phyloP scores from a whole-genome alignment of 257 asterid species.

The Salvia rosmarinus region DNA sequence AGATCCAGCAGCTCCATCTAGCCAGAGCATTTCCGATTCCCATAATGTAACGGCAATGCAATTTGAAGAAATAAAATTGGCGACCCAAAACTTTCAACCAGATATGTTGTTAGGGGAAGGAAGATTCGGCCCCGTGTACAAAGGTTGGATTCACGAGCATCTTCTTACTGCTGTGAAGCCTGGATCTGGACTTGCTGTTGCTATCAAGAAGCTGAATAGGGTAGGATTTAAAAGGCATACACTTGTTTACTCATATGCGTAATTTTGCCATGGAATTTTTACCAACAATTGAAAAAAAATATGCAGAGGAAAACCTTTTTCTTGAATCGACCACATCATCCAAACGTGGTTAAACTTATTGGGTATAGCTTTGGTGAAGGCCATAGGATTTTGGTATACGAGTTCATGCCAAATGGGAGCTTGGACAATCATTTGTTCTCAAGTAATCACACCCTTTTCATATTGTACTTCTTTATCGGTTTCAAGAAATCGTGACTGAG shows the following conservation, averaged over 20 bases:
- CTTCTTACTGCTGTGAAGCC: slow-evolving; percentile 2
- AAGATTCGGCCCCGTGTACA: slow-evolving; percentile 3
- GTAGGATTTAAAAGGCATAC: neutral
- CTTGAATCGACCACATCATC: too few species aligned
- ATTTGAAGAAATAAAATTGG: neutral
- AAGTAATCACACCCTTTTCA: too few species aligned
- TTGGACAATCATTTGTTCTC: too few species aligned
- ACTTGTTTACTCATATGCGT: neutral
- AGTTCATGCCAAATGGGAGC: too few species aligned
- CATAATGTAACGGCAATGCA: neutral
- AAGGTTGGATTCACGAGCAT: slow-evolving; percentile 15
- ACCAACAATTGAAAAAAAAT: neutral
- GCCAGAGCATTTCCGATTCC: neutral
- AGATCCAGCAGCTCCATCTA: too few species aligned
- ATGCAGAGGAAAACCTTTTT: slow-evolving; percentile 4
- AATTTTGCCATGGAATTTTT: neutral
- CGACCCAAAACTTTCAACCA: slow-evolving; percentile 13
- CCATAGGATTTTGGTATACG: too few species aligned
- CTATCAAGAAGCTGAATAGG: neutral
- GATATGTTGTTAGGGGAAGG: neutral
- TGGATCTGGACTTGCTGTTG: slow-evolving; percentile 27
- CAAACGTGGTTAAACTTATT: too few species aligned
- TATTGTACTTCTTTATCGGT: too few species aligned
- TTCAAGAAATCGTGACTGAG: too few species aligned
- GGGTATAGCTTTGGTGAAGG: too few species aligned